phyloP scores from a whole-genome alignment of 306 rosid genomes.

The Amphicarpaea edgeworthii region DNA sequence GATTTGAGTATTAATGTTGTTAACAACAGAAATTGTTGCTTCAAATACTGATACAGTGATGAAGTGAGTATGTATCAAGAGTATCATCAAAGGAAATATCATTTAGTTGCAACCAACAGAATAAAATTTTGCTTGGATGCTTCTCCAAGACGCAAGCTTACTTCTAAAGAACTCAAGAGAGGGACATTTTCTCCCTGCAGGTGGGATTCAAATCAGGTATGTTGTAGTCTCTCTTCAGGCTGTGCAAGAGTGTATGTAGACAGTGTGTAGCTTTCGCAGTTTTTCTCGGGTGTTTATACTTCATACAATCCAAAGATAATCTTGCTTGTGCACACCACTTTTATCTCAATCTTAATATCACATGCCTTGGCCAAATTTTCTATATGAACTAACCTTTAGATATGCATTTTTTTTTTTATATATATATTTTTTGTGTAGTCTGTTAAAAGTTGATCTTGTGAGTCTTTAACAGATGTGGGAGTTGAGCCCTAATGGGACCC shows the following conservation, averaged over 20 bases:
- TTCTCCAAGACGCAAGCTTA: constrained; percentile 68
- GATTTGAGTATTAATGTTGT: constrained; percentile 27
- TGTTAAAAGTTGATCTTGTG: constrained; percentile 48
- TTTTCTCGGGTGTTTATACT: constrained; percentile 4
- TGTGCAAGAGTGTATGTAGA: neutral
- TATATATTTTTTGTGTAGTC: constrained; percentile 5
- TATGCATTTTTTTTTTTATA: neutral
- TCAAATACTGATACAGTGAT: constrained; percentile 53
- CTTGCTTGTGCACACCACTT: constrained; percentile 6
- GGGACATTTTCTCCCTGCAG: constrained; percentile 77
- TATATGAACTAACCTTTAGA: constrained; percentile 15
- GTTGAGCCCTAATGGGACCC: constrained; percentile 72
- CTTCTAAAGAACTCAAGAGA: constrained; percentile 65
- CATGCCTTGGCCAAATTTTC: neutral
- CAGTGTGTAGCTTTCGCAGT: neutral
- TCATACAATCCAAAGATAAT: constrained; percentile 10
- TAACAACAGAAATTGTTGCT: constrained; percentile 18
- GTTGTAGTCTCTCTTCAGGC: neutral
- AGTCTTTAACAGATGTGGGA: constrained; percentile 80
- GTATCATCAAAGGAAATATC: constrained; percentile 60
- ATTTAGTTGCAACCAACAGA: constrained; percentile 59
- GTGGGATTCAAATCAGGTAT: constrained; percentile 82
- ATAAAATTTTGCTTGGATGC: constrained; percentile 78
- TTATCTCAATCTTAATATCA: constrained; percentile 6
- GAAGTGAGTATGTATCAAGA: constrained; percentile 51